A percentile compares a stretch with the other conserved stretches of the same genome.
Conservation (phyloP, 306 rosid species). For the Begonia fuchsioides region DNA sequence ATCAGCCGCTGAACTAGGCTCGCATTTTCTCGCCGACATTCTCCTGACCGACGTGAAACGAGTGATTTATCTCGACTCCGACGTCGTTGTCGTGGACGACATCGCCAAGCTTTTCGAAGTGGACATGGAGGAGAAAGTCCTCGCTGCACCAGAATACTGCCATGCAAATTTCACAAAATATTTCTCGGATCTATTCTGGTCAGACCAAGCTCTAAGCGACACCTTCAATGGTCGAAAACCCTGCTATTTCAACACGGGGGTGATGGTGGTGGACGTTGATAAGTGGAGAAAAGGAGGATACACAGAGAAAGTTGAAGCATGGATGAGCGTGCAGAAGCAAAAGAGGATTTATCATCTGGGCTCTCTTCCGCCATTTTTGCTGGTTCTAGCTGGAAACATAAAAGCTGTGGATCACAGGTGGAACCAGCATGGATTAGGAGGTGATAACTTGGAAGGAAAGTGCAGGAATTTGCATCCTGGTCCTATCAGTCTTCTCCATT, state of each 20-base stretch:
- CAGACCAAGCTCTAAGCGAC: constrained; percentile 13
- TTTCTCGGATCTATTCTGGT: constrained; percentile 57
- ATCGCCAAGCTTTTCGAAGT: too few species aligned
- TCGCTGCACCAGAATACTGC: too few species aligned
- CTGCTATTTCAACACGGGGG: too few species aligned
- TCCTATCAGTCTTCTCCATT: constrained; percentile 66
- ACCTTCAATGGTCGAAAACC: constrained; percentile 51
- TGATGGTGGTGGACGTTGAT: constrained; percentile 60
- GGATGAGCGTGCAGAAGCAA: constrained; percentile 78
- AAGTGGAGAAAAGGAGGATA: constrained; percentile 56
- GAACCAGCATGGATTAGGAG: too few species aligned
- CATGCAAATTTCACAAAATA: too few species aligned
- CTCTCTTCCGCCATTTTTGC: constrained; percentile 71
- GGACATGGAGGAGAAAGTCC: too few species aligned
- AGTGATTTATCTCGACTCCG: constrained; percentile 48
- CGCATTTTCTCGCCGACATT: constrained; percentile 55
- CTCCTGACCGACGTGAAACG: constrained; percentile 51
- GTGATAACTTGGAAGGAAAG: too few species aligned
- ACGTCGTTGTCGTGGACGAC: too few species aligned
- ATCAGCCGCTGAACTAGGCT: constrained; percentile 70
- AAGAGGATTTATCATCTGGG: constrained; percentile 73
- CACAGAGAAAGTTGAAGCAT: constrained; percentile 42
- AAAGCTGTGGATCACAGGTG: too few species aligned
- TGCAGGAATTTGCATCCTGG: constrained; percentile 77
- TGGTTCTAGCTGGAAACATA: constrained; percentile 58